Evolutionary conservation across 192 early-diverging fungal species (phyloP), one percentile per base, ranked within the genome.

Genomic region (Powellomyces hirtus): DNA sequence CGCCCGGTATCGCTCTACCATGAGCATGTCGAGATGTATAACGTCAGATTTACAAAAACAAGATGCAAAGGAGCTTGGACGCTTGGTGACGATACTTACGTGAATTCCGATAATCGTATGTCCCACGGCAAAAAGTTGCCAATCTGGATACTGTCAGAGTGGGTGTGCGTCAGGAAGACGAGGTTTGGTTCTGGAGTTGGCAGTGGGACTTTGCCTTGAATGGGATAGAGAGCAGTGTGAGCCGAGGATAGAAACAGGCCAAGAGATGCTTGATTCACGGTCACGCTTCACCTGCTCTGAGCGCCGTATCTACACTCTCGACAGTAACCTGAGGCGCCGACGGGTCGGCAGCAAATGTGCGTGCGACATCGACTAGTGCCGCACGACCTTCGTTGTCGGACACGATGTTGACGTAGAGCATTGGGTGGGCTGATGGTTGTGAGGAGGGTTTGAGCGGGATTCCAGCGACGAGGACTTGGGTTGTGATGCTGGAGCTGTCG

Each of bases 51-150:
- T n/a, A n/a, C n/a, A 52, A 27, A 52, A 27, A 53, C 51, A 24
- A 24, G 8, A 53, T 27, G 8, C 13, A 24, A 26, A 53, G 10
- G 10, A 42, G 18, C 40, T 18, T 13, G 18, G 8, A 18, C 40
- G 46, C 46, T 18, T 49, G 2, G n/a, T 14, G 2, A 2, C 26
- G 3, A 2, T 2, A 49, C 53, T 4, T 60, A 60, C 59, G 36
- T n/a, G 20, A 60, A 60, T 29, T 60, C 59, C 38, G 59, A 37
- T 20, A 60, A 22, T n/a, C 59, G 59, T n/a, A 40, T 60, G 36
- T 60, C 59, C 59, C 59, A 60, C 8, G 59, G 59, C 35, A 60
- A 16, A 4, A 60, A 60, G 20, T 60, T 60, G 36, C 59, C 59
- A 60, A 60, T 40, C 37, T 36, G 18, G 34, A 60, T 60, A 4